A percentile compares a stretch with the other conserved stretches of the same genome.
These are phyloP conservation scores for Detonula confervacea DNA, from an alignment of 352 stramenopile species.

Conservation along the genomic window DNA sequence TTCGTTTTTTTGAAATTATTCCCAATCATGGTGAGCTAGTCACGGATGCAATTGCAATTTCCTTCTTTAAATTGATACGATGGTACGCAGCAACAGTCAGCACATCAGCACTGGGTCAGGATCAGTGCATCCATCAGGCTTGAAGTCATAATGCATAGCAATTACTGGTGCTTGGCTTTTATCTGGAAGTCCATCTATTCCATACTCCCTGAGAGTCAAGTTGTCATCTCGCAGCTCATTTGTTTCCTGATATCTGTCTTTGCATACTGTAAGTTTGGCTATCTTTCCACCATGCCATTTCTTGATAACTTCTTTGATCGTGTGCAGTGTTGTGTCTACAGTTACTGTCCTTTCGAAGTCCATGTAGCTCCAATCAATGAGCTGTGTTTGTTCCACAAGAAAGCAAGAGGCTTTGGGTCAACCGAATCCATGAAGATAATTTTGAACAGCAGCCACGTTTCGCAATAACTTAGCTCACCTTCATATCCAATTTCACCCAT, in stretches of 20 bases:
- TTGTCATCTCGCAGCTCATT: slow-evolving; percentile 50
- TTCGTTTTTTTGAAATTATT: too few relatives aligned
- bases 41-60: too few relatives aligned
- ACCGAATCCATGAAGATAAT: too few relatives aligned
- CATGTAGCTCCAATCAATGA: slow-evolving; percentile 50
- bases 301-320: slow-evolving; percentile 51
- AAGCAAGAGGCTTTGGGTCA: too few relatives aligned
- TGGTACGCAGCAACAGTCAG: too few relatives aligned
- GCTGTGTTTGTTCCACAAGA: too few relatives aligned
- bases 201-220: slow-evolving; percentile 39
- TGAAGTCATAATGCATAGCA: slow-evolving; percentile 54
- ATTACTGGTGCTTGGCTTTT: slow-evolving; percentile 30
- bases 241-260: slow-evolving; percentile 32
- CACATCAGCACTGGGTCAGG: slow-evolving; percentile 52
- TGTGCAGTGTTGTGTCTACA: slow-evolving; percentile 25
- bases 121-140: slow-evolving; percentile 17
- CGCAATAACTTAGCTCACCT: too few relatives aligned
- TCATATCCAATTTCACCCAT: slow-evolving; percentile 38
- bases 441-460: too few relatives aligned
- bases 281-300: slow-evolving; percentile 54
- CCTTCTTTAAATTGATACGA: too few relatives aligned
- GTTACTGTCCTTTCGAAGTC: slow-evolving; percentile 32
- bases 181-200: slow-evolving; percentile 25
- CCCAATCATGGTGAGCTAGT: too few relatives aligned
- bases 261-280: slow-evolving; percentile 41